Evolutionary conservation across 768 basidiomycete genomes (phyloP), one percentile per base, ranked within the genome.

Genomic region (Fomitopsis pulvina): DNA sequence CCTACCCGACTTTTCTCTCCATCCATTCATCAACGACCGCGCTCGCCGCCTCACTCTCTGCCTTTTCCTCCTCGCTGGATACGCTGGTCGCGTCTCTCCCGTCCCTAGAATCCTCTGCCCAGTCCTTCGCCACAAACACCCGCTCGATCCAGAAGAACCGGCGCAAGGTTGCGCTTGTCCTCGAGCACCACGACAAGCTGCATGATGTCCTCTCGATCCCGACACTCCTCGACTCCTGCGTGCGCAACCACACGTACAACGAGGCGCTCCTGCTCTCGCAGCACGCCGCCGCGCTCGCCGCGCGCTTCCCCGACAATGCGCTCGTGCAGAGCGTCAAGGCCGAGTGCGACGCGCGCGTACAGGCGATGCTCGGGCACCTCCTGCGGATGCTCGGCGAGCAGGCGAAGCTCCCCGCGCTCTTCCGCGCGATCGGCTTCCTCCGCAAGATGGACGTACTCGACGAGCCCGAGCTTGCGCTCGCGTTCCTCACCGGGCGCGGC

Each of bases 131-230:
- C 44, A 75, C 78, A 22, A 76, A 80, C 52, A 87, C 84, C n/a
- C 83, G 87, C 41, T 64, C 73, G 20, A 79, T 93, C n/a, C 78
- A 92, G 45, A 71, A 75, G 42, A 83, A 88, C 45, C 77, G 94
- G 30, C 74, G 78, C 51, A 84, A 85, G 55, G 90, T 90, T 0
- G 75, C 81, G 27, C 73, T 88, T 44, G 90, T 98, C n/a, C 79
- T 92, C 52, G 94, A 97, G 59, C 89, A 95, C 59, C 87, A 92
- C 61, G 92, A 95, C 65, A 93, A 93, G 66, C 78, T 98, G 52
- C 78, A 87, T 55, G 93, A 97, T 65, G 68, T 98, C 29, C 80
- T 98, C 50, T 93, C 96, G 57, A 79, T 94, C 42, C 92, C 95
- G 8, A 73, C 87, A 45, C 77, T 99, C 26, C 86, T 96, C 61